Conservation (phyloP, 2,329 filamentous ascomycete genomes). For the Biscogniauxia mediterranea region DNA sequence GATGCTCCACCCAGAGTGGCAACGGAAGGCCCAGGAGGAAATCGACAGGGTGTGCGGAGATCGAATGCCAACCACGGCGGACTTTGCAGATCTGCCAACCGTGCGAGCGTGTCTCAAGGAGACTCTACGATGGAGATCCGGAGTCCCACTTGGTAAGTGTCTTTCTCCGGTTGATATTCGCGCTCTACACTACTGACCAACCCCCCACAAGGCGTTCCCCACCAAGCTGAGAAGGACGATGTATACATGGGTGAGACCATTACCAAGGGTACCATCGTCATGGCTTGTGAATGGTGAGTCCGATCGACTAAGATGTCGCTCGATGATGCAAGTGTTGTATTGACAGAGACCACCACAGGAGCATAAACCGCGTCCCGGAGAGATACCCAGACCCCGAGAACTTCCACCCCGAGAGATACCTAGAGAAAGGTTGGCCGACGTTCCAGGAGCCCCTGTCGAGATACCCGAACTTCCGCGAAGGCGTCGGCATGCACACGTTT, state of each 20-base stretch:
- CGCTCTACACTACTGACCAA: neutral
- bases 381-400: constrained; percentile 63
- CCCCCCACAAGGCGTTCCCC: constrained; percentile 41
- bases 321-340: neutral
- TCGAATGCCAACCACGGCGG: constrained; percentile 49
- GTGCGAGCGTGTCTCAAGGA: constrained; percentile 58
- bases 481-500: constrained; percentile 59
- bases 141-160: constrained; percentile 47
- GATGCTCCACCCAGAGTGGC: constrained; percentile 52
- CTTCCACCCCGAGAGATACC: constrained; percentile 61
- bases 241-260: constrained; percentile 47
- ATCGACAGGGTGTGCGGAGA: constrained; percentile 55
- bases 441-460: constrained; percentile 63
- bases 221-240: constrained; percentile 47
- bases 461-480: constrained; percentile 61
- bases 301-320: neutral
- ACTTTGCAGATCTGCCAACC: constrained; percentile 50
- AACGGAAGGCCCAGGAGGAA: constrained; percentile 53
- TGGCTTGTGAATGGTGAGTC: constrained; percentile 50
- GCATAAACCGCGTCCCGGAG: constrained; percentile 55
- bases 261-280: constrained; percentile 46
- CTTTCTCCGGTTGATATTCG: neutral
- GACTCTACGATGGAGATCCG: constrained; percentile 56
- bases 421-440: constrained; percentile 61
- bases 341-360: constrained; percentile 36